phyloP scores from a whole-genome alignment of 129 eudicot genomes.

The Heracleum sosnowskyi region DNA sequence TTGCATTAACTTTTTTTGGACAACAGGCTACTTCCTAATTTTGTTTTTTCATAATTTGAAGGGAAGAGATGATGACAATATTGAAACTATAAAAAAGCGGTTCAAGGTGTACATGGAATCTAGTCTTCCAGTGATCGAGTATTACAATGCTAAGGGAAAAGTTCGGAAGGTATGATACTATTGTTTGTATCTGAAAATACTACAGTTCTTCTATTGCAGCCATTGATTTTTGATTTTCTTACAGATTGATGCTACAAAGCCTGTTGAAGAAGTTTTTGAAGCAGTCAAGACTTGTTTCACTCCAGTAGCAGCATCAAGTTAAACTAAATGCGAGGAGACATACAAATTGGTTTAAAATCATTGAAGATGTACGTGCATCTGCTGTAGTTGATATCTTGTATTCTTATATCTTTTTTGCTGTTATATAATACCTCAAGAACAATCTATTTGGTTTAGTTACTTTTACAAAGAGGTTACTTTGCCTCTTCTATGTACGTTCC shows the following conservation, averaged over 20 bases:
- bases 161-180: conserved; percentile 57
- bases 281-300: conserved; percentile 69
- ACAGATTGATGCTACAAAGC: conserved; percentile 85
- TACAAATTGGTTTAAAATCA: background rate
- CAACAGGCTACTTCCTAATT: background rate
- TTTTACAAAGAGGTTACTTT: background rate
- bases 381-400: background rate
- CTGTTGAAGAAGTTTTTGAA: conserved; percentile 80
- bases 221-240: conserved; percentile 13
- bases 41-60: conserved; percentile 7
- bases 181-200: background rate
- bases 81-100: conserved; percentile 84
- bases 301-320: conserved; percentile 40
- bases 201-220: background rate
- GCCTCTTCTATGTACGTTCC: background rate
- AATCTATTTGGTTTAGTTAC: background rate
- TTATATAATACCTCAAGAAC: background rate
- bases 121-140: conserved; percentile 76
- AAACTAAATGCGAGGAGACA: background rate
- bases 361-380: background rate
- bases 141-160: conserved; percentile 72
- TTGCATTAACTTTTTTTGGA: background rate
- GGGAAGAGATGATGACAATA: conserved; percentile 99
- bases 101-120: conserved; percentile 83
- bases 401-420: background rate